Evolutionary conservation across 2,329 filamentous ascomycete genomes (phyloP).

Genomic region (Trichoderma sp.): DNA sequence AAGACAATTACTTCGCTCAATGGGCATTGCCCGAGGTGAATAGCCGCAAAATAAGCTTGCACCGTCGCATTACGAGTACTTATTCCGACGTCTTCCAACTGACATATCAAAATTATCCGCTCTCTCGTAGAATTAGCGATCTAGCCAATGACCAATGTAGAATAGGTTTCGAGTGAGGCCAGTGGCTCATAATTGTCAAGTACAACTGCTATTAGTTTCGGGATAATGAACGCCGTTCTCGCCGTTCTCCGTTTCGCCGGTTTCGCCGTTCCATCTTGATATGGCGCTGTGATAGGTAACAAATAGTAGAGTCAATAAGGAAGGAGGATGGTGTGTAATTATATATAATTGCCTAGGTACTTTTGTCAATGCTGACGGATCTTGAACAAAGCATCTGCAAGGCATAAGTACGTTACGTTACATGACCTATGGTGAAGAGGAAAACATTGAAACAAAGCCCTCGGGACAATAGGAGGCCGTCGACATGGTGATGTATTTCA

Average conservation of each 20-base stretch:
- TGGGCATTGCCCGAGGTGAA: rapidly evolving
- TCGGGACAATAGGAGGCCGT: neutral
- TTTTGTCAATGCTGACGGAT: neutral
- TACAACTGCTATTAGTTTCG: neutral
- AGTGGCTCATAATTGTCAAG: too few species aligned
- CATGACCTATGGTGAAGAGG: neutral
- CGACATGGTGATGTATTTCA: too few species aligned
- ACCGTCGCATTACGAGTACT: neutral
- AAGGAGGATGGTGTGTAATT: neutral
- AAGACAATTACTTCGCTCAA: neutral
- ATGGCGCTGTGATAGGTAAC: neutral
- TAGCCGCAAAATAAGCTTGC: neutral
- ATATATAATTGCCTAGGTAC: neutral
- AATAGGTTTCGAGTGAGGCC: too few species aligned
- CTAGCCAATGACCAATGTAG: too few species aligned
- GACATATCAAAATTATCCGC: neutral
- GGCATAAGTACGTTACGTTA: neutral
- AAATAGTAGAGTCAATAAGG: neutral
- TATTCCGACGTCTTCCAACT: neutral
- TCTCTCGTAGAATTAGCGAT: neutral
- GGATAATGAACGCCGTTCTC: neutral
- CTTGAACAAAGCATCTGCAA: neutral
- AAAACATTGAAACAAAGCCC: neutral
- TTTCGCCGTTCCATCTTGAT: neutral
- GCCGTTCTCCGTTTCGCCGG: too few species aligned